These are phyloP conservation scores for thale cress (Arabidopsis thaliana) DNA, from an alignment of 345 rosid species.

Conservation along the genomic window TAIR10.1 NC_003074.8:20732001-20732500, in stretches of 20 bases:
- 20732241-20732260: slow-evolving; percentile 60
- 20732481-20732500: not conserved
- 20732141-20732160: not conserved
- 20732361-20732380: slow-evolving; percentile 90
- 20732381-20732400: slow-evolving; percentile 79
- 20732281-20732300: slow-evolving; percentile 75
- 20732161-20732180: not conserved
- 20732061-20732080: slow-evolving; percentile 57
- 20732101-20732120: slow-evolving; percentile 49
- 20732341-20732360: slow-evolving; percentile 85
- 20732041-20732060: slow-evolving; percentile 51
- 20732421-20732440: slow-evolving; percentile 78
- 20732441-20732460: slow-evolving; percentile 89
- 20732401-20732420: slow-evolving; percentile 92
- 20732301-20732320: slow-evolving; percentile 72
- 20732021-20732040: slow-evolving; percentile 62
- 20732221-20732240: slow-evolving; percentile 75
- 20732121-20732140: slow-evolving; percentile 48
- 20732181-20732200: slow-evolving; percentile 11
- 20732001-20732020: slow-evolving; percentile 49
- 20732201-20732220: slow-evolving; percentile 27
- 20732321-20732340: slow-evolving; percentile 73
- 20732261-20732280: slow-evolving; percentile 66
- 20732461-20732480: slow-evolving; percentile 66
- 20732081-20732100: slow-evolving; percentile 48